Conservation (phyloP, 129 eudicot genomes). For the Sambucus nigra region DNA sequence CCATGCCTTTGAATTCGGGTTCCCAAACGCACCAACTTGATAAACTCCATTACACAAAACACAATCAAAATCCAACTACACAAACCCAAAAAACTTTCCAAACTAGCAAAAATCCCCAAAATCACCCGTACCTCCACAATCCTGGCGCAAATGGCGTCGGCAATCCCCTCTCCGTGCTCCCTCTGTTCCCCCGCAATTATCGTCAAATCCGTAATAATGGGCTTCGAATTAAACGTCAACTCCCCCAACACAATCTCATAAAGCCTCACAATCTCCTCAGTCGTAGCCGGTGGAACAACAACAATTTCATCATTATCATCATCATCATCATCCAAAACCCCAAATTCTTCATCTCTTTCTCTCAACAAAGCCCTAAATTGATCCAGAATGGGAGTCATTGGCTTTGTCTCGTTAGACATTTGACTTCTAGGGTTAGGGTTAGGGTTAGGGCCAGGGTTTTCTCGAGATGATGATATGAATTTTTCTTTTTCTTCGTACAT, state of each 20-base stretch:
- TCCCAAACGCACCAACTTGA: too few relatives aligned
- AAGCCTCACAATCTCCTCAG: conserved; percentile 52
- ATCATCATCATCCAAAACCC: conserved; percentile 38
- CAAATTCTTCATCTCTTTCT: conserved; percentile 47
- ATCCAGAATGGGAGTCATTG: conserved; percentile 46
- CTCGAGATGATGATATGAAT: too few relatives aligned
- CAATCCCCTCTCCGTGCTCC: conserved; percentile 60
- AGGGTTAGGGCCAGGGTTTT: too few relatives aligned
- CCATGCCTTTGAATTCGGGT: too few relatives aligned
- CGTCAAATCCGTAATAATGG: conserved; percentile 83
- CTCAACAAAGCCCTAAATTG: conserved; percentile 51
- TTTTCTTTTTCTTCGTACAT: too few relatives aligned
- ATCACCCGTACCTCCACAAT: conserved; percentile 60
- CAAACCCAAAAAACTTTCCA: not conserved
- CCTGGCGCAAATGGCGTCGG: conserved; percentile 71
- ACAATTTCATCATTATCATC: too few relatives aligned
- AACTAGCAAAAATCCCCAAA: not conserved
- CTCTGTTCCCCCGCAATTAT: conserved; percentile 83
- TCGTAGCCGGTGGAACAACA: conserved; percentile 12
- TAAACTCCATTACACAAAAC: too few relatives aligned
- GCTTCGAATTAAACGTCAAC: conserved; percentile 71
- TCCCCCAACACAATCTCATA: conserved; percentile 56
- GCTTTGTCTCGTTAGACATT: too few relatives aligned
- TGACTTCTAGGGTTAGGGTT: too few relatives aligned
- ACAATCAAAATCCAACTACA: not conserved